phyloP scores from a whole-genome alignment of 2,329 filamentous ascomycete genomes.

The Cladophialophora chaetospira region DNA sequence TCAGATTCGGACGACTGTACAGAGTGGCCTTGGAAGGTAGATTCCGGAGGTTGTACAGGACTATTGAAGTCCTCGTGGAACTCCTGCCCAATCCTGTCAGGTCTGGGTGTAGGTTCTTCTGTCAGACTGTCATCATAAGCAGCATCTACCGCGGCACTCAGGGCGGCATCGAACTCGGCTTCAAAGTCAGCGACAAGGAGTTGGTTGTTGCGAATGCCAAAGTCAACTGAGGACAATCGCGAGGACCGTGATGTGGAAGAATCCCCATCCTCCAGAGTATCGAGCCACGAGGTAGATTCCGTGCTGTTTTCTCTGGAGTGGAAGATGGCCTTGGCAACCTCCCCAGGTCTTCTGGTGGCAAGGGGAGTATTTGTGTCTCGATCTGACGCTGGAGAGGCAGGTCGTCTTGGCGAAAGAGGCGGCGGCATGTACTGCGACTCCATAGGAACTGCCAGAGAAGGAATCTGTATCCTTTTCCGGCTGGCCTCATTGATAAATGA shows the following conservation, averaged over 20 bases:
- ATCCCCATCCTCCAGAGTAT: slow-evolving; percentile 84
- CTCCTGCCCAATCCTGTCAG: slow-evolving; percentile 64
- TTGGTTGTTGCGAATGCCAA: slow-evolving; percentile 18
- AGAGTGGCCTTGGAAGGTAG: background rate
- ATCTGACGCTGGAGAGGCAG: slow-evolving; percentile 48
- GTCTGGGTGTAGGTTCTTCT: slow-evolving; percentile 54
- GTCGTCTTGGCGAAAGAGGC: slow-evolving; percentile 68
- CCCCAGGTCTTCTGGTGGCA: slow-evolving; percentile 13
- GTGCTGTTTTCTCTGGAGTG: slow-evolving; percentile 54
- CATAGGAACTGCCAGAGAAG: slow-evolving; percentile 39
- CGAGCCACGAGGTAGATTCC: slow-evolving; percentile 88
- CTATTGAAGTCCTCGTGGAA: slow-evolving; percentile 10
- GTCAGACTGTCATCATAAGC: slow-evolving; percentile 71
- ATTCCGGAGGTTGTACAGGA: slow-evolving; percentile 4
- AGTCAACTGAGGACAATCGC: slow-evolving; percentile 40
- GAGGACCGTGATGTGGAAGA: slow-evolving; percentile 73
- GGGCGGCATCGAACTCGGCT: slow-evolving; percentile 87
- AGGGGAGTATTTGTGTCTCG: slow-evolving; percentile 25
- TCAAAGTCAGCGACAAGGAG: slow-evolving; percentile 43
- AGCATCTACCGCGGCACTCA: slow-evolving; percentile 93
- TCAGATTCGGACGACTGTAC: slow-evolving; percentile 29
- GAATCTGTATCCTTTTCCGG: slow-evolving; percentile 33
- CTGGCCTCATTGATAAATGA: slow-evolving; percentile 25
- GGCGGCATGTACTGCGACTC: slow-evolving; percentile 67
- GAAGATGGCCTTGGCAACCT: slow-evolving; percentile 34